Conservation (phyloP, 2,329 filamentous ascomycete species). For the Colletotrichum tamarilloi region DNA sequence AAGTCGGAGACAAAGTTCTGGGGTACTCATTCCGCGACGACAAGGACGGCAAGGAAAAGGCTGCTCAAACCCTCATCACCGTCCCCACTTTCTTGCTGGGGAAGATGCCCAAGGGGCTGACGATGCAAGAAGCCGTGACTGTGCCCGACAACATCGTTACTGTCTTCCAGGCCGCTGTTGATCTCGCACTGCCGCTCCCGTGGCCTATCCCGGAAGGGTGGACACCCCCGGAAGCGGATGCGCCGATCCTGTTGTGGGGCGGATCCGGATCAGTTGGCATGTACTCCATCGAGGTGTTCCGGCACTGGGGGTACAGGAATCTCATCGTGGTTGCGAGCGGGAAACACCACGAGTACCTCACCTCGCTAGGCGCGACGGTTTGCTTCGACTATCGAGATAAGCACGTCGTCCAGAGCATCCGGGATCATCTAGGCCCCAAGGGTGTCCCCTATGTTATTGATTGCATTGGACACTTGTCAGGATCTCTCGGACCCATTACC, state of each 20-base stretch:
- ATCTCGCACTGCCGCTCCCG: conserved; percentile 64
- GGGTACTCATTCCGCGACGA: conserved; percentile 61
- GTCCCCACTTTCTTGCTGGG: conserved; percentile 60
- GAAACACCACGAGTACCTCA: conserved; percentile 57
- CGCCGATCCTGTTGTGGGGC: conserved; percentile 62
- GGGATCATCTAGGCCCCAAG: conserved; percentile 39
- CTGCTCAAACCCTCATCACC: conserved; percentile 67
- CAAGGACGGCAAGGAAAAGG: conserved; percentile 59
- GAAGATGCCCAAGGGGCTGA: conserved; percentile 54
- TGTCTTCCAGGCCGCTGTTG: conserved; percentile 64
- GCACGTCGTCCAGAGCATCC: conserved; percentile 49
- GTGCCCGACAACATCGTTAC: conserved; percentile 69
- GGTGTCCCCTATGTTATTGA: conserved; percentile 61
- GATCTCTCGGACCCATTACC: conserved; percentile 60
- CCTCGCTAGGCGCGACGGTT: conserved; percentile 53
- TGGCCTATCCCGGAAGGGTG: conserved; percentile 64
- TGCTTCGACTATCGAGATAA: conserved; percentile 60
- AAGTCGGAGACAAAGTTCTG: conserved; percentile 66
- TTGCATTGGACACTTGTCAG: conserved; percentile 63
- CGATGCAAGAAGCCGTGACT: conserved; percentile 60
- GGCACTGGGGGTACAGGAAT: conserved; percentile 62
- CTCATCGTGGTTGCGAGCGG: conserved; percentile 60
- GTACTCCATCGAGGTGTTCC: conserved; percentile 61
- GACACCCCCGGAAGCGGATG: conserved; percentile 47
- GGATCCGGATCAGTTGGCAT: conserved; percentile 64